Percentiles rank a stretch among this genome's conserved stretches.
Conservation (phyloP, 805 yeast genomes). For the Clavispora santaluciae region DNA sequence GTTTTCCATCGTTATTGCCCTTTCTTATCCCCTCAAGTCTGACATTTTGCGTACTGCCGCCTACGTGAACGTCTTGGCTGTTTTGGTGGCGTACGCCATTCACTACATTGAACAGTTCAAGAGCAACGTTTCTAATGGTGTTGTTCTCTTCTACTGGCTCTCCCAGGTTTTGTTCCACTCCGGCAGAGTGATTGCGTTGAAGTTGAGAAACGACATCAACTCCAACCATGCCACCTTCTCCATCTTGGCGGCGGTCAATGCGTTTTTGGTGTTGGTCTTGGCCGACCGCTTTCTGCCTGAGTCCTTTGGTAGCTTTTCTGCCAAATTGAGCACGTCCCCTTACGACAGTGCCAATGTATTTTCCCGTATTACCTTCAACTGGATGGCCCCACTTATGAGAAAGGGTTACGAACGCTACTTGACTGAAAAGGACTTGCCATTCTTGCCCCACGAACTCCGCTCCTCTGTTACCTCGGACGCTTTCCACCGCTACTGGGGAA, state of each 20-base stretch:
- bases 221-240: slow-evolving; percentile 21
- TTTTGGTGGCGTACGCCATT: slow-evolving; percentile 48
- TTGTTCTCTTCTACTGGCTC: slow-evolving; percentile 73
- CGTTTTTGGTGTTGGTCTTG: slow-evolving; percentile 37
- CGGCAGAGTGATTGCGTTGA: slow-evolving; percentile 39
- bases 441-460: slow-evolving; percentile 63
- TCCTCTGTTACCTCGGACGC: slow-evolving; percentile 46
- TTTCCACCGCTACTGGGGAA: slow-evolving; percentile 58
- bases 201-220: slow-evolving; percentile 29
- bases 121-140: slow-evolving; percentile 59
- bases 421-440: slow-evolving; percentile 66
- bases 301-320: slow-evolving; percentile 9
- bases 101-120: slow-evolving; percentile 73
- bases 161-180: slow-evolving; percentile 45
- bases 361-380: slow-evolving; percentile 72
- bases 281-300: slow-evolving; percentile 40
- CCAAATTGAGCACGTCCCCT: slow-evolving; percentile 11
- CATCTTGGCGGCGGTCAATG: slow-evolving; percentile 32
- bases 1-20: slow-evolving; percentile 25
- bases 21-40: slow-evolving; percentile 8
- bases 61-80: slow-evolving; percentile 33
- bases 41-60: slow-evolving; percentile 24
- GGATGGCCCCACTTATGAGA: slow-evolving; percentile 87
- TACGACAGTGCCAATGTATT: slow-evolving; percentile 47
- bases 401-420: slow-evolving; percentile 64